A percentile compares a stretch with the other conserved stretches of the same genome.
phyloP scores from a whole-genome alignment of 352 stramenopile genomes.

The Globisporangium middletonii region DNA sequence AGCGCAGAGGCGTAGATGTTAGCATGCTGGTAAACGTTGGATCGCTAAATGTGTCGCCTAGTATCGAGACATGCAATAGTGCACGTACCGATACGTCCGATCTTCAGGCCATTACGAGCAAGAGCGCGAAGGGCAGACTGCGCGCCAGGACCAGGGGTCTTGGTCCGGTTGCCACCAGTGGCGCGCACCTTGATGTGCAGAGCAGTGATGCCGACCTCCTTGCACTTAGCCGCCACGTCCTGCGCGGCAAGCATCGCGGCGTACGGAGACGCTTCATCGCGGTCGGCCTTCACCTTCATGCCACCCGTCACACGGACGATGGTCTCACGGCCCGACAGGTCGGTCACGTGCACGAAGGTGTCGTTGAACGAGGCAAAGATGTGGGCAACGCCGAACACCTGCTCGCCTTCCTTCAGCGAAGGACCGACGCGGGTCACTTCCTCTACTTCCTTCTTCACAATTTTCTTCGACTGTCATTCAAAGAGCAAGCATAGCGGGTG shows the following conservation, averaged over 20 bases:
- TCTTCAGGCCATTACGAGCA: constrained; percentile 99
- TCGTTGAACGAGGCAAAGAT: constrained; percentile 99
- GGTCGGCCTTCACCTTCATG: constrained; percentile 99
- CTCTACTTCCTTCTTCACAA: constrained; percentile 88
- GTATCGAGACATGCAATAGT: too few relatives aligned
- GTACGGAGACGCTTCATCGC: constrained; percentile 99
- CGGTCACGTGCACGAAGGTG: constrained; percentile 99
- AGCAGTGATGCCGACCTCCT: constrained; percentile 98
- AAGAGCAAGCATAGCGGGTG: neutral
- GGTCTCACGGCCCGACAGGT: constrained; percentile 99
- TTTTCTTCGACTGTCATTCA: constrained; percentile 67
- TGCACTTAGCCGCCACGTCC: constrained; percentile 96
- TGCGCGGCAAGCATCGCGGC: constrained; percentile 99
- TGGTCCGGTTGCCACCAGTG: constrained; percentile 98
- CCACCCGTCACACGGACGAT: constrained; percentile 99
- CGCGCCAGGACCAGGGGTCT: constrained; percentile 97
- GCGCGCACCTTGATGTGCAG: constrained; percentile 99
- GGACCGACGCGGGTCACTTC: constrained; percentile 91
- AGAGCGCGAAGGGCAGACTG: constrained; percentile 98
- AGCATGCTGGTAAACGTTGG: neutral
- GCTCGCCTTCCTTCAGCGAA: constrained; percentile 95
- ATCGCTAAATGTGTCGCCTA: too few relatives aligned
- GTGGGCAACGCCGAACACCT: constrained; percentile 99
- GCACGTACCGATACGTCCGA: constrained; percentile 90
- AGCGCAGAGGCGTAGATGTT: neutral